phyloP scores from a whole-genome alignment of 148 eudicot genomes.

The Rhododendron kiyosumense region DNA sequence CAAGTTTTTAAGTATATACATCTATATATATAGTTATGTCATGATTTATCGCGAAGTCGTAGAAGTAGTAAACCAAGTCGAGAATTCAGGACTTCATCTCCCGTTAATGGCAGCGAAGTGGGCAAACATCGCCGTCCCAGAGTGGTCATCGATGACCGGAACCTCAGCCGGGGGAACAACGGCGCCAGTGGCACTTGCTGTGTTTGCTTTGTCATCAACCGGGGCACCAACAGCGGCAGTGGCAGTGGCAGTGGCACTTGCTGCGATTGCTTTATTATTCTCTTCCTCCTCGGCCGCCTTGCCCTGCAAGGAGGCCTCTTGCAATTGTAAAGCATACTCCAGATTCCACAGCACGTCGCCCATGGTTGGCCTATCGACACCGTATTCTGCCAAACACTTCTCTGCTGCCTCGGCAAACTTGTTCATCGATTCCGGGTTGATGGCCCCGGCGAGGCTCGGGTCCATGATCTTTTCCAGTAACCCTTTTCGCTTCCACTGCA shows the following conservation, averaged over 20 bases:
- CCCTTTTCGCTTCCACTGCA: constrained; percentile 49
- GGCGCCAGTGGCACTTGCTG: background rate
- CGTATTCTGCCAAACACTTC: constrained; percentile 44
- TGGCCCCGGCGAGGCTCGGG: constrained; percentile 19
- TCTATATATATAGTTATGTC: background rate
- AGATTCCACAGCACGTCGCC: constrained; percentile 49
- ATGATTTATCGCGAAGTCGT: background rate
- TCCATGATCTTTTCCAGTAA: constrained; percentile 35
- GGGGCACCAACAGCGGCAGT: background rate
- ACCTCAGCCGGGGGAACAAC: constrained; percentile 14
- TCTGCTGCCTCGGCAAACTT: constrained; percentile 48
- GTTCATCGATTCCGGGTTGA: constrained; percentile 37
- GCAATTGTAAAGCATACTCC: constrained; percentile 43
- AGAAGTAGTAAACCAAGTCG: background rate
- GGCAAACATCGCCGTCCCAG: constrained; percentile 34
- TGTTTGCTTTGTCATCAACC: background rate
- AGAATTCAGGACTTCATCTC: constrained; percentile 13
- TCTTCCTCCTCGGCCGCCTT: constrained; percentile 20
- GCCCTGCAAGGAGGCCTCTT: constrained; percentile 27
- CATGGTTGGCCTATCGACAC: constrained; percentile 44
- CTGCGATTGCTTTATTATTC: background rate
- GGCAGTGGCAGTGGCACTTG: background rate
- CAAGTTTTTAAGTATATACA: background rate
- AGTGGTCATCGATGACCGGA: constrained; percentile 22
- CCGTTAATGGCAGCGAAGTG: constrained; percentile 31